Evolutionary conservation across 1,284 basidiomycete genomes (phyloP), one percentile per base, ranked within the genome.

Genomic region (Vanrija sp.): DNA sequence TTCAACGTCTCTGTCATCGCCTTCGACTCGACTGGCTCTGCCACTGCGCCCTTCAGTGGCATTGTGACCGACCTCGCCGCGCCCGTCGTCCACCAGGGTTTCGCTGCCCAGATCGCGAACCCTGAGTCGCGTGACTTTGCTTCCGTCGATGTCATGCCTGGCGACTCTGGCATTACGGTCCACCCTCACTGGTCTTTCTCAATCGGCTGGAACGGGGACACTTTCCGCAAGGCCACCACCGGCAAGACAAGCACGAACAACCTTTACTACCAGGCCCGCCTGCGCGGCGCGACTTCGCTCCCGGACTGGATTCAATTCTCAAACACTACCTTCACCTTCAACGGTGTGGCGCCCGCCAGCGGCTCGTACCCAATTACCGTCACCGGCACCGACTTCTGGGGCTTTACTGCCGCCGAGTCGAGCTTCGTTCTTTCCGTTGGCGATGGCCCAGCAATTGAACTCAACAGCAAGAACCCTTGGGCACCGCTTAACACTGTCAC

Each of bases 151-250:
- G 51, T 63, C 19, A 62, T 75, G 22, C 73, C 70, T 22, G 72
- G 59, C n/a, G 60, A 60, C 23, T 63, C 60, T 16, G 76, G 73
- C 25, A 72, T 78, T 3, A 67, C 70, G 31, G 64, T 79, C 14
- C 75, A 72, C 3, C 72, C 75, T 57, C 53, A 74, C 69, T 68
- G 80, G 78, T 80, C 78, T 3, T 83, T 83, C 65, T 78, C 79
- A 12, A 69, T 83, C 39, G 80, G 80, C 6, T 81, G 80, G 63
- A 71, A 73, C 45, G 73, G 73, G 43, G 64, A 71, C 39, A 76
- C 75, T 3, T 75, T 76, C 54, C 63, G 67, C 25, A 47, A 64
- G 15, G 66, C 72, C 15, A 64, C 60, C 3, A 68, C 69, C 43
- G 65, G 63, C 23, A 45, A 64, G 14, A 45, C 48, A 5, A 37